Evolutionary conservation across 2,329 filamentous ascomycete genomes (phyloP).

Genomic region (Thielaviopsis musarum): DNA sequence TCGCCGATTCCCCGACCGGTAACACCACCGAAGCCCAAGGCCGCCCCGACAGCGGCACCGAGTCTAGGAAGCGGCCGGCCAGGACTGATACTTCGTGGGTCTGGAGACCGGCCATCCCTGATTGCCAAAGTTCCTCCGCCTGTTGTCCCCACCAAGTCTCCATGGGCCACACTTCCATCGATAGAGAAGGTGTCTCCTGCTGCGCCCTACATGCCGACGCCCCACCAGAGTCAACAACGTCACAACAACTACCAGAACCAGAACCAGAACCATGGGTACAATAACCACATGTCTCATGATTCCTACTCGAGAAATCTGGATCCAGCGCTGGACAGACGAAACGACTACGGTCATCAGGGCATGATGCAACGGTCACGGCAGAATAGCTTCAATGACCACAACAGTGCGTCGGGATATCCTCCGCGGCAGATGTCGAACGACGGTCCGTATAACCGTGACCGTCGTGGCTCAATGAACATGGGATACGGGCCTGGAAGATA

Average conservation of each 20-base stretch:
- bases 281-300: conserved; percentile 1
- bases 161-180: conserved; percentile 76
- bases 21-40: conserved; percentile 15
- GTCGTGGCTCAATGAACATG: conserved; percentile 9
- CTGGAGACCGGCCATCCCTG: conserved; percentile 52
- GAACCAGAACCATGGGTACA: conserved; percentile 10
- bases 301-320: conserved; percentile 6
- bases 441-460: conserved; percentile 4
- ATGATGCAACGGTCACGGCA: conserved; percentile 7
- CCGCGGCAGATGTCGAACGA: conserved; percentile 5
- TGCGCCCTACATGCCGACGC: conserved; percentile 17
- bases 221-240: conserved; percentile 17
- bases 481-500: background rate
- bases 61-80: conserved; percentile 23
- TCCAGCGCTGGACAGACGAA: conserved; percentile 3
- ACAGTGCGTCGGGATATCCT: conserved; percentile 8
- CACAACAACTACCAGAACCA: conserved; percentile 17
- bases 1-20: conserved; percentile 14
- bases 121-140: conserved; percentile 54
- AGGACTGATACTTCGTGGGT: conserved; percentile 46
- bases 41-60: conserved; percentile 12
- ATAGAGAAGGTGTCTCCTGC: conserved; percentile 65
- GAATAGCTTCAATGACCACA: conserved; percentile 8
- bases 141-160: conserved; percentile 64
- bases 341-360: conserved; percentile 3